phyloP scores from a whole-genome alignment of 2,329 filamentous ascomycete genomes.

The Helicocarpus griseus region DNA sequence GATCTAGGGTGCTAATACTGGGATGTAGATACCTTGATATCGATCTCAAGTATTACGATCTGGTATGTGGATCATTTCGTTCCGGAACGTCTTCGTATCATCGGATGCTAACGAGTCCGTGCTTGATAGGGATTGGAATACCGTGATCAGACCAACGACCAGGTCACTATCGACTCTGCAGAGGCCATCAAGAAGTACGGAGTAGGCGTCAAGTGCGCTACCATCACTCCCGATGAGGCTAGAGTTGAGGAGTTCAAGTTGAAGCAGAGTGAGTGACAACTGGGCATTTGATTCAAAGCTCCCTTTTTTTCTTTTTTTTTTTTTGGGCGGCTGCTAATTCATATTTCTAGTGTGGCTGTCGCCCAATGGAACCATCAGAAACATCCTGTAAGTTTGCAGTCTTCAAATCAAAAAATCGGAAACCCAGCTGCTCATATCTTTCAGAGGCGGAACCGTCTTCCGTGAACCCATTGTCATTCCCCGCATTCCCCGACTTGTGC shows the following conservation, averaged over 20 bases:
- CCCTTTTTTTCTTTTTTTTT: background rate
- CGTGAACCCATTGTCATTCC: slow-evolving; percentile 97
- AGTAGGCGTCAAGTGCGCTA: slow-evolving; percentile 97
- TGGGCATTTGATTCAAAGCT: slow-evolving; percentile 8
- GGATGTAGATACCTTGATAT: slow-evolving; percentile 70
- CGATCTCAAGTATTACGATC: slow-evolving; percentile 96
- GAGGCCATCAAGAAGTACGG: slow-evolving; percentile 99
- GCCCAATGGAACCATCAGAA: slow-evolving; percentile 79
- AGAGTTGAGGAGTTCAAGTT: slow-evolving; percentile 97
- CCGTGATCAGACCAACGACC: slow-evolving; percentile 90
- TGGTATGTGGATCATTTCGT: slow-evolving; percentile 37
- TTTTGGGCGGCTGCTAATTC: slow-evolving; percentile 12
- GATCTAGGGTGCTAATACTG: background rate
- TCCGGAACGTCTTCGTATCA: background rate
- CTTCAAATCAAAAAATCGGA: background rate
- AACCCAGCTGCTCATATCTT: slow-evolving; percentile 14
- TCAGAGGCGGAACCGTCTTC: slow-evolving; percentile 85
- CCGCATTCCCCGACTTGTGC: slow-evolving; percentile 82
- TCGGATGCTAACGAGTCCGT: slow-evolving; percentile 5
- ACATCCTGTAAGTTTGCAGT: slow-evolving; percentile 44
- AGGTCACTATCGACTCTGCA: slow-evolving; percentile 90
- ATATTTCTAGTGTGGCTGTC: slow-evolving; percentile 76
- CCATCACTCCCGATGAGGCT: slow-evolving; percentile 95
- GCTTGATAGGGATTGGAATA: slow-evolving; percentile 63
- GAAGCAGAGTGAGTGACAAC: slow-evolving; percentile 71